Conservation (phyloP, 208 protist species). For the Wallacemonas sp. region DNA sequence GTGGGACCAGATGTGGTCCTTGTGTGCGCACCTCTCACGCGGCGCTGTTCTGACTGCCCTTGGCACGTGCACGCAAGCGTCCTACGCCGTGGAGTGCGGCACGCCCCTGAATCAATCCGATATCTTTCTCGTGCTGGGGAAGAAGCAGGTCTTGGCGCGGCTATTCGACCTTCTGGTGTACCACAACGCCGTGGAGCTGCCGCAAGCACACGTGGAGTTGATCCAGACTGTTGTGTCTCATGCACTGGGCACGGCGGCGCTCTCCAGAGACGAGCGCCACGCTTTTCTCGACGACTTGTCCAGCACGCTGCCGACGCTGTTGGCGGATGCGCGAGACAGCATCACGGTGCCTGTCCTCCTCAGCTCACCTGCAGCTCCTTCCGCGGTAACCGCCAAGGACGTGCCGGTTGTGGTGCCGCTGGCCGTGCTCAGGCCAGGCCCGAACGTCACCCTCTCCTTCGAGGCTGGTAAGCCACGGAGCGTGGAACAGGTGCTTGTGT, state of each 20-base stretch:
- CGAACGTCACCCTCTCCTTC: conserved; percentile 53
- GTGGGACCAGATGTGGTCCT: conserved; percentile 12
- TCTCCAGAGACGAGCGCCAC: not conserved
- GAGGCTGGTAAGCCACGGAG: conserved; percentile 51
- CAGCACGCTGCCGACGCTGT: conserved; percentile 36
- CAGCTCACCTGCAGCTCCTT: not conserved
- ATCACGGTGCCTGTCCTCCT: conserved; percentile 52
- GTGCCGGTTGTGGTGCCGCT: conserved; percentile 58
- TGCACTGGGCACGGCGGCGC: conserved; percentile 15
- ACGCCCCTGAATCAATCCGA: not conserved
- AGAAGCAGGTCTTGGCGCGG: conserved; percentile 16
- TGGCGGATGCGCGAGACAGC: conserved; percentile 47
- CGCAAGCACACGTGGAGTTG: conserved; percentile 24
- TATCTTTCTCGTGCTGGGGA: not conserved
- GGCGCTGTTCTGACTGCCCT: conserved; percentile 10
- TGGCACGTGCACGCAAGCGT: not conserved
- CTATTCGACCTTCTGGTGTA: conserved; percentile 26
- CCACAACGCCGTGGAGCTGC: conserved; percentile 25
- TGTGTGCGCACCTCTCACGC: conserved; percentile 22
- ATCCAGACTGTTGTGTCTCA: conserved; percentile 22
- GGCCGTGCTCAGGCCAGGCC: conserved; percentile 49
- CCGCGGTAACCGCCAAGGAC: not conserved
- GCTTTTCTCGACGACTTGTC: conserved; percentile 47
- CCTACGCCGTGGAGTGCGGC: not conserved
- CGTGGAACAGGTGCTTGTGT: conserved; percentile 77